These are phyloP conservation scores for Talaromyces rugulosus DNA, from an alignment of 2,329 filamentous ascomycete genomes.

Conservation along the genomic window DNA sequence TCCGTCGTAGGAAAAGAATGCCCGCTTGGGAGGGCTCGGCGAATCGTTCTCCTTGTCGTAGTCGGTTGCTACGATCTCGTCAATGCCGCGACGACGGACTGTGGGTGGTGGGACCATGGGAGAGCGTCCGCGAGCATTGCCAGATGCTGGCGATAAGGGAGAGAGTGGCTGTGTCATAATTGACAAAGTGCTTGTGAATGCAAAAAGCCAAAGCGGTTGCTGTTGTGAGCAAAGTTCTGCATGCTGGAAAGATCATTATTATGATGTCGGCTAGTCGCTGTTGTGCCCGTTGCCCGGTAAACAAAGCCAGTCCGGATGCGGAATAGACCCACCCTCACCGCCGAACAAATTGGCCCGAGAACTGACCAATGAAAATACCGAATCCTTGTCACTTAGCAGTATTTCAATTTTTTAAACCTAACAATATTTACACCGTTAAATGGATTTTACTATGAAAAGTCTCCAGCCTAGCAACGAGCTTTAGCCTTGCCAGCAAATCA, in stretches of 20 bases:
- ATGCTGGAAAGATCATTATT: not conserved
- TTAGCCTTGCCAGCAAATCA: not conserved
- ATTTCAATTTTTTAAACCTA: not conserved
- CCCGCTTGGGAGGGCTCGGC: constrained; percentile 26
- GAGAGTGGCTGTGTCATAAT: constrained; percentile 39
- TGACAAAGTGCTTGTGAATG: not conserved
- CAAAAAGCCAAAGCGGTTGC: not conserved
- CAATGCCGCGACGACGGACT: constrained; percentile 15
- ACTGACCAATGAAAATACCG: not conserved
- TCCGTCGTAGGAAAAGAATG: constrained; percentile 13
- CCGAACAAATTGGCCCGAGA: no score
- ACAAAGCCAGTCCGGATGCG: constrained; percentile 25
- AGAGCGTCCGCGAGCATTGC: constrained; percentile 36
- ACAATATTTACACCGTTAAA: not conserved
- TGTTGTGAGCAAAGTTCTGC: not conserved
- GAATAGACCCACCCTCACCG: not conserved
- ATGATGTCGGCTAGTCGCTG: constrained; percentile 17
- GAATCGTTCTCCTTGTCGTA: constrained; percentile 19
- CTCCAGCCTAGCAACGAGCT: not conserved
- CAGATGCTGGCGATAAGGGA: constrained; percentile 37
- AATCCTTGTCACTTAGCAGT: not conserved
- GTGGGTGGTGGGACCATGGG: constrained; percentile 17
- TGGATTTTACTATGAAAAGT: not conserved
- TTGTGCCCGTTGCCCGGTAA: constrained; percentile 25
- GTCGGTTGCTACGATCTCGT: constrained; percentile 16